Evolutionary conservation across 1,284 basidiomycete genomes (phyloP), one percentile per base, ranked within the genome.

Genomic region (Apiotrichum domesticum): DNA sequence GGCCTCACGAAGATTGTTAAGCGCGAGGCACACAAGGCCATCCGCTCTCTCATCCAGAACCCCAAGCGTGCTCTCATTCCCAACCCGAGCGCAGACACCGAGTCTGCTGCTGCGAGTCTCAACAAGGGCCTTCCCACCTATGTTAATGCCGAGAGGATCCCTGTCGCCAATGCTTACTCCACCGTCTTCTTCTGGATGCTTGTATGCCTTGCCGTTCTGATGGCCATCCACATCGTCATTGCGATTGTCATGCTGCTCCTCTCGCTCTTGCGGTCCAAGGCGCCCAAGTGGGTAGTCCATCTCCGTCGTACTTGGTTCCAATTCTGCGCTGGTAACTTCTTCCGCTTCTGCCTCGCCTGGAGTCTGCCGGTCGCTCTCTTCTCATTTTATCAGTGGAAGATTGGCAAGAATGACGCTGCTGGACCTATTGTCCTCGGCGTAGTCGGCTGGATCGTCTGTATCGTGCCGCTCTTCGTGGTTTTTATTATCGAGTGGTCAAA

Each of bases 301-400:
- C 72, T 59, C 66, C 77, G 55, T 84, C 81, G 70, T 68, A 79
- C 46, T 81, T 86, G 65, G 78, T 81, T 67, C 70, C 60, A 65
- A 13, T 74, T 79, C 47, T 66, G 72, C 50, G 57, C 65, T n/a
- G 75, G 76, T 9, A 77, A 78, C 55, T 68, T 69, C 5, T 64
- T 79, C 29, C 63, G 78, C 21, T 40, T 75, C 85, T 83, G 80
- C 29, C 72, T 92, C 32, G 75, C 87, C 51, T 77, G 81, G 39
- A 79, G 85, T 60, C 78, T 83, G 49, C 92, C 92, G 7, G 77
- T 91, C 55, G 76, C 84, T 63, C 82, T 87, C 57, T 90, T 95
- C 66, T 79, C 83, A 6, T 84, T 95, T 69, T 90, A 87, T 75
- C 91, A 95, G 71, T 95, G 90, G 88, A 87, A 86, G 0, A 79